Conservation (phyloP, 78 protist species). For the Chrysochromulina tobinii region DNA sequence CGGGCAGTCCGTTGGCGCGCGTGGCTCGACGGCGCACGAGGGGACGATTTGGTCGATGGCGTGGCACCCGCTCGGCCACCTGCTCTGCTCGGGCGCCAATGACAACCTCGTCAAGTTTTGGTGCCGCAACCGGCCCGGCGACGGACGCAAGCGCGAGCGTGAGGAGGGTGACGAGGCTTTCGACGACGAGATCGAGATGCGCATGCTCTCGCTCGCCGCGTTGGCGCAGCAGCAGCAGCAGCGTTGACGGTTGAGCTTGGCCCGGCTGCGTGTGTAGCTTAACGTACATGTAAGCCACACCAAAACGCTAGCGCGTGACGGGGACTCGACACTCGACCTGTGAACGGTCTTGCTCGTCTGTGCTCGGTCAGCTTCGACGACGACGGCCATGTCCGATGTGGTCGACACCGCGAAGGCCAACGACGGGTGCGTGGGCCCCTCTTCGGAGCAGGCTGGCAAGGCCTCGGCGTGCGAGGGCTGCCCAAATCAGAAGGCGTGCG, state of each 20-base stretch:
- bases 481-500: slow-evolving; percentile 86
- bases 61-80: slow-evolving; percentile 97
- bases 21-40: slow-evolving; percentile 70
- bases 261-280: too few species aligned
- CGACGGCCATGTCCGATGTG: not conserved
- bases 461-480: slow-evolving; percentile 85
- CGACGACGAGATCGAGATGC: too few species aligned
- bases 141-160: too few species aligned
- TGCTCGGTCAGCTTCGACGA: not conserved
- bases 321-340: too few species aligned
- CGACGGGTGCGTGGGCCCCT: slow-evolving; percentile 68
- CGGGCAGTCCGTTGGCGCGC: slow-evolving; percentile 11
- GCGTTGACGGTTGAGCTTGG: too few species aligned
- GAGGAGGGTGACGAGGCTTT: too few species aligned
- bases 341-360: too few species aligned
- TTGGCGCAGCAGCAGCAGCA: too few species aligned
- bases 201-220: too few species aligned
- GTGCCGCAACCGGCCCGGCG: slow-evolving; percentile 72
- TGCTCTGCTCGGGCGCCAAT: slow-evolving; percentile 71
- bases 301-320: too few species aligned
- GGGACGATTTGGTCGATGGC: slow-evolving; percentile 70
- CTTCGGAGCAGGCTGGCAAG: slow-evolving; percentile 78
- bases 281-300: too few species aligned
- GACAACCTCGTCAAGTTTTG: slow-evolving; percentile 87
- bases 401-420: not conserved